Evolutionary conservation across 2,329 filamentous ascomycete species (phyloP), one percentile per base, ranked within the genome.

Genomic region (Lecanicillium sp.): DNA sequence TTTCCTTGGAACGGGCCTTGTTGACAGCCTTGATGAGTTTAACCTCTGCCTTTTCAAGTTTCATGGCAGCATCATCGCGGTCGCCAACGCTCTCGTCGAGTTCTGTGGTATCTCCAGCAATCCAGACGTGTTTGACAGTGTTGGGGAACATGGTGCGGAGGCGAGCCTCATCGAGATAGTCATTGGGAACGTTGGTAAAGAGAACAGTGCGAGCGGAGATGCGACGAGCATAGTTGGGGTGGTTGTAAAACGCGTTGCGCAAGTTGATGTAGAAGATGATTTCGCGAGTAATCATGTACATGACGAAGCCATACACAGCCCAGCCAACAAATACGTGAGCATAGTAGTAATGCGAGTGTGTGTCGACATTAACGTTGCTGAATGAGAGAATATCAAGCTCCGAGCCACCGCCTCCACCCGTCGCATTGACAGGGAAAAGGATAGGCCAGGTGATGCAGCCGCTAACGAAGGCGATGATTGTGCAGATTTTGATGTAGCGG

Each of bases 241-340:
- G 89, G 40, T 94, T 75, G 29, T 94, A 76, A 63, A 94, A 95
- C 0, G 90, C 90, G 63, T 96, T 90, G 46, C 89, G 84, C 37
- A 96, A 64, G 53, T 94, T 94, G 67, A 95, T 83, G 62, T 88
- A 94, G 72, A 83, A 96, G 51, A 98, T 82, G 55, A 81, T 81
- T 61, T 98, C 92, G 45, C 92, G 79, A 20, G 86, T 86, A 39
- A 98, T 78, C 52, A 87, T 85, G 61, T 87, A 90, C 60, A 95
- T 80, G 43, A 98, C 72, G 57, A 96, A 95, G 41, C 77, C 67
- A 51, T 95, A 87, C 56, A 89, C 95, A 37, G 86, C 62, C 75
- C 85, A 95, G 1, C 82, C 85, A 22, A 92, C 69, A 32, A 83
- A 70, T n/a, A 77, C 75, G 57, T 95, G 88, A 0, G 86, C 90